These are phyloP conservation scores for Psilocybe cubensis DNA, from an alignment of 768 basidiomycete species.

Conservation along the genomic window DNA sequence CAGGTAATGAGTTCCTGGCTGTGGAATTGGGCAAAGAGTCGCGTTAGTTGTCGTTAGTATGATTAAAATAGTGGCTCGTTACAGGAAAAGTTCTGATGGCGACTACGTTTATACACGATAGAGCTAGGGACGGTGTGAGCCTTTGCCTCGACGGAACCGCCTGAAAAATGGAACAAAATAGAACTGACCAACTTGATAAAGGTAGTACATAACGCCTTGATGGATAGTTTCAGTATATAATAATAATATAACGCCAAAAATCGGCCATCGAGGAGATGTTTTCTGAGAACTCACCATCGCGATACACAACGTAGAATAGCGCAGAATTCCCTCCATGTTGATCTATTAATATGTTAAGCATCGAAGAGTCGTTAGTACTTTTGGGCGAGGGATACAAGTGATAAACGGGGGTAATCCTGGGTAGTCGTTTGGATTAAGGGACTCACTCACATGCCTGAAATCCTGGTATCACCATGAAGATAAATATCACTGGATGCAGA, in stretches of 20 bases:
- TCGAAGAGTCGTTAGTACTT: background rate
- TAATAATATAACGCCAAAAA: background rate
- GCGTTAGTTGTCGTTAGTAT: background rate
- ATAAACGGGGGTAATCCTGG: no score
- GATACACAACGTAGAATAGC: slow-evolving; percentile 10
- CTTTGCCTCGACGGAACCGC: background rate
- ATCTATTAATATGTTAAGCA: background rate
- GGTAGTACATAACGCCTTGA: slow-evolving; percentile 14
- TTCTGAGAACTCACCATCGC: slow-evolving; percentile 8
- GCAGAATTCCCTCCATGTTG: slow-evolving; percentile 10
- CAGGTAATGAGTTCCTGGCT: slow-evolving; percentile 1
- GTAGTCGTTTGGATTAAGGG: no score
- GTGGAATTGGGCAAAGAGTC: background rate
- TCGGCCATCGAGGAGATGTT: background rate
- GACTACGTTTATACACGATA: slow-evolving; percentile 12
- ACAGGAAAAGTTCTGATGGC: slow-evolving; percentile 11
- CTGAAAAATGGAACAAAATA: background rate
- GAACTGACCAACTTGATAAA: slow-evolving; percentile 14
- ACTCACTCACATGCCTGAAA: slow-evolving; percentile 10
- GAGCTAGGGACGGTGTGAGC: background rate
- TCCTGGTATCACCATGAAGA: slow-evolving; percentile 15
- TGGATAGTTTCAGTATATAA: no score
- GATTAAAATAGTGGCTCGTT: background rate
- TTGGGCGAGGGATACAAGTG: background rate
- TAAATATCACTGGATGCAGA: slow-evolving; percentile 3